phyloP scores from a whole-genome alignment of 306 rosid species.

The Begonia masoniana region DNA sequence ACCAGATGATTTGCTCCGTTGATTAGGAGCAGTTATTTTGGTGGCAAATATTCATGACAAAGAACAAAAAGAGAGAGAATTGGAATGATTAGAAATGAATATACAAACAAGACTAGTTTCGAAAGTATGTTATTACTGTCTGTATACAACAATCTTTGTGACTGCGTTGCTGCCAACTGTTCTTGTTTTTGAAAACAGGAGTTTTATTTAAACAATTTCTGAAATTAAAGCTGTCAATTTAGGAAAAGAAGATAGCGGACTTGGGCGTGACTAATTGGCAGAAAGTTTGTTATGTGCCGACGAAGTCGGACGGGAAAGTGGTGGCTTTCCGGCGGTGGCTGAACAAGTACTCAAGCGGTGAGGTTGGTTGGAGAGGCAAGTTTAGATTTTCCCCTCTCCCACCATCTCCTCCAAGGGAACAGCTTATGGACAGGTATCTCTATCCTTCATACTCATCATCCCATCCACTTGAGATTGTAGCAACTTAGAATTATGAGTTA shows the following conservation, averaged over 20 bases:
- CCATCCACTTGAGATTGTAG: not conserved
- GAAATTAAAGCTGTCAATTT: not conserved
- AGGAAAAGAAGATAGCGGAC: constrained; percentile 62
- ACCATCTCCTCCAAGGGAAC: constrained; percentile 64
- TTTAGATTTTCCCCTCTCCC: constrained; percentile 56
- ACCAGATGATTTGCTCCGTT: no score
- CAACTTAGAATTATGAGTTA: no score
- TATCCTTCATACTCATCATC: not conserved
- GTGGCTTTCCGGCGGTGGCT: constrained; percentile 80
- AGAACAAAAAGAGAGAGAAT: no score
- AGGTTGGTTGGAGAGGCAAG: constrained; percentile 88
- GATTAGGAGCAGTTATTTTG: no score
- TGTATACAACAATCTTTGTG: no score
- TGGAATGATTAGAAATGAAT: no score
- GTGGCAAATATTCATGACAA: no score
- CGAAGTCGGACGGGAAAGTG: constrained; percentile 75
- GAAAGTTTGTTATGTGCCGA: constrained; percentile 80
- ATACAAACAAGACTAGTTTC: no score
- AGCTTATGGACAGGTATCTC: constrained; percentile 72
- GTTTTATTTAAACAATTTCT: no score
- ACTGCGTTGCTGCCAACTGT: no score
- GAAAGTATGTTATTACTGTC: no score
- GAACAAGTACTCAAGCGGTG: constrained; percentile 59
- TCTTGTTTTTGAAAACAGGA: no score
- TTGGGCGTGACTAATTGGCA: constrained; percentile 56